Base-by-base conservation (phyloP, 495 filamentous ascomycete genomes). In the Amphirosellinia nigrospora region DNA sequence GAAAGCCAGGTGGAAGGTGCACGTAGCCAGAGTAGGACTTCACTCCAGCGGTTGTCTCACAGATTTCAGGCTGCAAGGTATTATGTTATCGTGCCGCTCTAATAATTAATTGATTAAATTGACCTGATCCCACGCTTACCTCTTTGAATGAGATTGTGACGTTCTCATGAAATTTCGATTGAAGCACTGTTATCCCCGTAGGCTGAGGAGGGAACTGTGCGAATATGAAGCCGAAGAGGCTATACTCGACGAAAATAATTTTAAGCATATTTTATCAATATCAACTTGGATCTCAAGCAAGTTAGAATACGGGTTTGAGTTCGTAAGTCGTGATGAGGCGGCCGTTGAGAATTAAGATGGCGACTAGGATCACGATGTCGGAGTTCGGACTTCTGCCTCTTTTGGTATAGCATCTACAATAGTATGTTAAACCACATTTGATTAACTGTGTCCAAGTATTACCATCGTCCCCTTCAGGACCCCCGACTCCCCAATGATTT, bases 121-220 rank as follows among this genome's bases (percentile, higher is more conserved):
- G n/a, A 16, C 15, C 36, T 15, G 28, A 36, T 13, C 16, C 15
- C 19, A 2, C 45, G 69, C 77, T 48, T 72, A 88, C 88, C 78
- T 89, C 80, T 78, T 89, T 91, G 74, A 88, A 91, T 6, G 87
- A 88, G 19, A 91, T 89, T 36, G 79, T 82, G 2, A 89, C 84
- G 45, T 85, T 87, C 23, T 88, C 78, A 41, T 87, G 78, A 65
- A 87, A 85, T 69, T 86, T 84, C 9, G 87, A 89, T 28, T 88
- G 70, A 4, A 90, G 68, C 9, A 85, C 79, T 41, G 80, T 89
- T 55, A 89, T 66, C 13, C 82, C 84, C 53, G 86, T 80, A 15
- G 53, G 71, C 58, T 21, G 64, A 8, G 71, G 71, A 26, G 71
- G 71, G 9, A 80, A 82, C 32, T 73, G 71, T 2, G 76, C 71